phyloP scores from a whole-genome alignment of 106 monocot species.

The Platanthera zijinensis region DNA sequence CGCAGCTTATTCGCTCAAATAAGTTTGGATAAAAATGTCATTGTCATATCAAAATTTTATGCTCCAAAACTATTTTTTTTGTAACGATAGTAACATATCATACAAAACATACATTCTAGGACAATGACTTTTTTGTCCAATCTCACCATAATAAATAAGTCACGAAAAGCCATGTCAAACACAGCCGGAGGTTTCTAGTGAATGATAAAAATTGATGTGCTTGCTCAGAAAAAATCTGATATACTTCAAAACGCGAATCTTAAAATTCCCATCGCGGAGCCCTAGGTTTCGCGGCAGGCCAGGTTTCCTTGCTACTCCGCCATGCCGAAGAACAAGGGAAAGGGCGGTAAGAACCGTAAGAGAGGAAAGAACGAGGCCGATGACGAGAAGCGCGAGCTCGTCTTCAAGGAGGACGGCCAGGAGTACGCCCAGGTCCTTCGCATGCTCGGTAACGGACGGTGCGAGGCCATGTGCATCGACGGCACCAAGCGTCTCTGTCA shows the following conservation, averaged over 20 bases:
- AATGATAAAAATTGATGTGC: no score
- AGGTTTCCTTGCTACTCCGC: neutral
- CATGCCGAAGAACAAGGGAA: conserved; percentile 84
- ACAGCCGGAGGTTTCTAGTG: no score
- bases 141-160: no score
- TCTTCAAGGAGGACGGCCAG: conserved; percentile 78
- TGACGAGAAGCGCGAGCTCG: conserved; percentile 74
- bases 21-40: no score
- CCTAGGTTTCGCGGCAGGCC: neutral
- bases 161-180: no score
- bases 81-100: no score
- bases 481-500: conserved; percentile 61
- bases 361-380: conserved; percentile 73
- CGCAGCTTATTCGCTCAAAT: no score
- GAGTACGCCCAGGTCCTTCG: conserved; percentile 72
- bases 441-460: conserved; percentile 69
- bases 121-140: no score
- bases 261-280: neutral
- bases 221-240: no score
- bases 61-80: no score
- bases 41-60: no score
- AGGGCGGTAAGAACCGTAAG: conserved; percentile 77
- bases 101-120: no score
- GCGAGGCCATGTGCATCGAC: conserved; percentile 68
- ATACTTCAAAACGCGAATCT: neutral